Evolutionary conservation across 768 basidiomycete species (phyloP).

Genomic region (Tephrocybe sp.): DNA sequence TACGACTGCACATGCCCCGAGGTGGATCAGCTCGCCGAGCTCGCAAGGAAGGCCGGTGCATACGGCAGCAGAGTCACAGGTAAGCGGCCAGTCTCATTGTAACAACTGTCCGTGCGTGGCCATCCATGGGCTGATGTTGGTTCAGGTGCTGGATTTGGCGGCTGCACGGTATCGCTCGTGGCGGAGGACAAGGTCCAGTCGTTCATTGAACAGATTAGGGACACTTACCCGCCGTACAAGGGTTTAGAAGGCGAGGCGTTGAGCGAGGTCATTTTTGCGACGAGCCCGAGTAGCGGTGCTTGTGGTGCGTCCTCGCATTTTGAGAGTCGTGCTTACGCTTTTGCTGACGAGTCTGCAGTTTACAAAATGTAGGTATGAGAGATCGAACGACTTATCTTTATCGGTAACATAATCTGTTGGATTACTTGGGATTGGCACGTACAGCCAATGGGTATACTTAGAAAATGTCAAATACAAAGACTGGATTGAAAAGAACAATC

Average conservation of each 20-base stretch:
- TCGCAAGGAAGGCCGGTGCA: conserved; percentile 73
- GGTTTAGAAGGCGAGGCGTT: conserved; percentile 58
- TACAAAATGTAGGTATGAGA: conserved; percentile 2
- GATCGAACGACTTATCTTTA: too few relatives aligned
- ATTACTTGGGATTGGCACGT: too few relatives aligned
- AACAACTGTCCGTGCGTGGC: too few relatives aligned
- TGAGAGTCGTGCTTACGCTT: background rate
- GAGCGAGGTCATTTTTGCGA: conserved; percentile 75
- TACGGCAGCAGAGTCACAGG: conserved; percentile 85
- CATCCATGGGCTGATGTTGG: background rate
- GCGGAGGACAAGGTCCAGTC: conserved; percentile 56
- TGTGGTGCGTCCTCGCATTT: conserved; percentile 44
- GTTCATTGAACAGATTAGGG: conserved; percentile 64
- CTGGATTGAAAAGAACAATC: too few relatives aligned
- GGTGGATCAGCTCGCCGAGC: conserved; percentile 62
- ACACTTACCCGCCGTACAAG: conserved; percentile 65
- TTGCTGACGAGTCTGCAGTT: conserved; percentile 1
- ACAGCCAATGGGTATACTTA: too few relatives aligned
- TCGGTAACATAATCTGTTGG: too few relatives aligned
- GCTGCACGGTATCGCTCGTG: conserved; percentile 84
- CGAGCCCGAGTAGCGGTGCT: conserved; percentile 79
- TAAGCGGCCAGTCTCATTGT: conserved; percentile 26
- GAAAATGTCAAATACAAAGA: too few relatives aligned
- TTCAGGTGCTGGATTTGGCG: conserved; percentile 88
- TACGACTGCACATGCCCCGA: conserved; percentile 84